Conservation (phyloP, 768 basidiomycete genomes). For the Zangia roseola region DNA sequence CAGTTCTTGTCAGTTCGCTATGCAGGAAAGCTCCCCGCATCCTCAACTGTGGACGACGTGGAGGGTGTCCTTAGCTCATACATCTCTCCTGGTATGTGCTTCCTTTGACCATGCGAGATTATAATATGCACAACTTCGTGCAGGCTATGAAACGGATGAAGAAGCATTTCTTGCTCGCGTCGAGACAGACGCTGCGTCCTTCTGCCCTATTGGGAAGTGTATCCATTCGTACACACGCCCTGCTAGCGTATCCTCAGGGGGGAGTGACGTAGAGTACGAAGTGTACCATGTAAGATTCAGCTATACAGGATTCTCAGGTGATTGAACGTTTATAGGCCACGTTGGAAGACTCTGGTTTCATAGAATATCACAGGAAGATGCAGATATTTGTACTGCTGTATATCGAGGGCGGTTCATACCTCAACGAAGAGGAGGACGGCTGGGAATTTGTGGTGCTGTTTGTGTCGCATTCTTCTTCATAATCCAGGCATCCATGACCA, state of each 20-base stretch:
- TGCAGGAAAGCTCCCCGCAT: constrained; percentile 60
- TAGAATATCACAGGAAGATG: constrained; percentile 88
- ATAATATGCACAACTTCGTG: neutral
- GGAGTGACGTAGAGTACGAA: constrained; percentile 72
- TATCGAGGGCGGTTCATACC: constrained; percentile 94
- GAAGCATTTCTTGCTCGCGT: constrained; percentile 65
- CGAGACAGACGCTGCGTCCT: constrained; percentile 72
- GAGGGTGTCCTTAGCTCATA: constrained; percentile 73
- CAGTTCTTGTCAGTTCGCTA: constrained; percentile 73
- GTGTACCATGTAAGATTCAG: constrained; percentile 76
- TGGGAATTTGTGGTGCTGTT: constrained; percentile 94
- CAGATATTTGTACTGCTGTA: constrained; percentile 93
- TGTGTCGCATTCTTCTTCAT: constrained; percentile 30
- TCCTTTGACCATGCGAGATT: neutral
- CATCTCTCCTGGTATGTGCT: constrained; percentile 63
- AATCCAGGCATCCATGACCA: constrained; percentile 1
- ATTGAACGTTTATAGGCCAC: constrained; percentile 53
- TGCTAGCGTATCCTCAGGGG: constrained; percentile 43
- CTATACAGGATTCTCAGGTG: neutral
- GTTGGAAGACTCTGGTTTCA: constrained; percentile 84
- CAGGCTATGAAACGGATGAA: constrained; percentile 73
- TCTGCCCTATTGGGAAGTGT: constrained; percentile 73
- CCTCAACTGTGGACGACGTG: constrained; percentile 82
- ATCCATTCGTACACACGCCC: constrained; percentile 77
- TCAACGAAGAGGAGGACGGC: constrained; percentile 86